Conservation (phyloP, 345 rosid genomes). For the Citrus reticulata region DNA sequence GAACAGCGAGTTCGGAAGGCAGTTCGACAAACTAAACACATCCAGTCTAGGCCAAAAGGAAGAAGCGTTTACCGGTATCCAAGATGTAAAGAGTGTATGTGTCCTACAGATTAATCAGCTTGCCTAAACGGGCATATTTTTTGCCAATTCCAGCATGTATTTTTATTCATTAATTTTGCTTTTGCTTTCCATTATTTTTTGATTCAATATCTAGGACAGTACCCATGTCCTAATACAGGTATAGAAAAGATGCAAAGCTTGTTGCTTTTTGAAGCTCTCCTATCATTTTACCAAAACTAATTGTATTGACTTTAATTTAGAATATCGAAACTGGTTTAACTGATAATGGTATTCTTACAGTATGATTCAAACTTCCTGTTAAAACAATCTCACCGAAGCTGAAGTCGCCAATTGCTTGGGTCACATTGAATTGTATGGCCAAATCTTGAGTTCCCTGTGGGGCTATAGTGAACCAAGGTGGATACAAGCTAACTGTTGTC, state of each 20-base stretch:
- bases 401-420: slow-evolving; percentile 31
- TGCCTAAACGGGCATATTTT: neutral
- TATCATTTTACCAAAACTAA: neutral
- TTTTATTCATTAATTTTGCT: slow-evolving; percentile 2
- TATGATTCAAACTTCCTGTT: slow-evolving; percentile 70
- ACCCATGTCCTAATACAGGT: neutral
- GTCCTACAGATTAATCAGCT: slow-evolving; percentile 23
- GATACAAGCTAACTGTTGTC: slow-evolving; percentile 44
- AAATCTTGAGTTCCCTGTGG: slow-evolving; percentile 44
- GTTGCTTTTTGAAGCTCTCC: neutral
- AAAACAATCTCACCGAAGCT: slow-evolving; percentile 70
- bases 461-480: slow-evolving; percentile 56
- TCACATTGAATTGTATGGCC: slow-evolving; percentile 46
- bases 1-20: slow-evolving; percentile 92
- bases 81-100: slow-evolving; percentile 87
- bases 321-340: slow-evolving; percentile 32
- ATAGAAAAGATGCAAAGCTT: neutral
- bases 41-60: slow-evolving; percentile 69
- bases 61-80: slow-evolving; percentile 89
- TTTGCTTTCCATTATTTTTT: neutral
- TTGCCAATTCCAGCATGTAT: neutral
- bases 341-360: slow-evolving; percentile 58
- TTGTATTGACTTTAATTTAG: neutral
- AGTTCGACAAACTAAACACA: slow-evolving; percentile 87
- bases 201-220: neutral